Conservation (phyloP, 2,329 filamentous ascomycete species). For the Talaromyces sp. region DNA sequence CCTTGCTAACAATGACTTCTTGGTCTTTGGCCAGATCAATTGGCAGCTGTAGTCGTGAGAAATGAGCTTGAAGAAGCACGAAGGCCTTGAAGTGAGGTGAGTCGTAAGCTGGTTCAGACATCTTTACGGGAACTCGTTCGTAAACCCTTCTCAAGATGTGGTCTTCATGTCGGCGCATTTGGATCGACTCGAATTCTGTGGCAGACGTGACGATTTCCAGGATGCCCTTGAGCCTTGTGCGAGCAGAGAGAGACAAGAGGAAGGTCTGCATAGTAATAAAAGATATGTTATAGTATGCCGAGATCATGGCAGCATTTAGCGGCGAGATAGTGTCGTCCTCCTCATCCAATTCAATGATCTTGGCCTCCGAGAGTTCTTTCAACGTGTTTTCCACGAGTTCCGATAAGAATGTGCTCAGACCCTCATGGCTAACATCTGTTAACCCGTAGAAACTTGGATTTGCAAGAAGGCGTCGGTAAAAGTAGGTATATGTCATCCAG, state of each 20-base stretch:
- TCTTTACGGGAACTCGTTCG: constrained; percentile 90
- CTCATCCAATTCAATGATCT: constrained; percentile 93
- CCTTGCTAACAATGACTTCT: constrained; percentile 77
- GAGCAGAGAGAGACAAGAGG: constrained; percentile 78
- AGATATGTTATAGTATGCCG: constrained; percentile 98
- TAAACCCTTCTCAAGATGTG: constrained; percentile 85
- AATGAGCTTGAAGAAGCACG: constrained; percentile 94
- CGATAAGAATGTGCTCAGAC: constrained; percentile 88
- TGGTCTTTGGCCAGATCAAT: constrained; percentile 96
- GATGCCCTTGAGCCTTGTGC: constrained; percentile 94
- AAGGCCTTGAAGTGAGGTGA: constrained; percentile 99
- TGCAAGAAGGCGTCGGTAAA: constrained; percentile 88
- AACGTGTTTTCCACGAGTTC: constrained; percentile 91
- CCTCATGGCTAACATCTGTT: constrained; percentile 82
- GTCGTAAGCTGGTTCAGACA: constrained; percentile 78
- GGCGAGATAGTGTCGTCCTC: constrained; percentile 86
- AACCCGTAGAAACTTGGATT: constrained; percentile 97
- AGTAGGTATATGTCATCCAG: constrained; percentile 98
- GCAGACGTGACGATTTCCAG: constrained; percentile 96
- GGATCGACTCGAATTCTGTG: constrained; percentile 91
- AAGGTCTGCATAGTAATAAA: constrained; percentile 99
- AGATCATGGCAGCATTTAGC: constrained; percentile 95
- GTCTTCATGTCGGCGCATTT: constrained; percentile 90
- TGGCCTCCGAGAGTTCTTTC: constrained; percentile 84
- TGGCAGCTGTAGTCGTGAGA: constrained; percentile 93